phyloP scores from a whole-genome alignment of 441 rosid genomes.

The Adansonia rubrostipa region DNA sequence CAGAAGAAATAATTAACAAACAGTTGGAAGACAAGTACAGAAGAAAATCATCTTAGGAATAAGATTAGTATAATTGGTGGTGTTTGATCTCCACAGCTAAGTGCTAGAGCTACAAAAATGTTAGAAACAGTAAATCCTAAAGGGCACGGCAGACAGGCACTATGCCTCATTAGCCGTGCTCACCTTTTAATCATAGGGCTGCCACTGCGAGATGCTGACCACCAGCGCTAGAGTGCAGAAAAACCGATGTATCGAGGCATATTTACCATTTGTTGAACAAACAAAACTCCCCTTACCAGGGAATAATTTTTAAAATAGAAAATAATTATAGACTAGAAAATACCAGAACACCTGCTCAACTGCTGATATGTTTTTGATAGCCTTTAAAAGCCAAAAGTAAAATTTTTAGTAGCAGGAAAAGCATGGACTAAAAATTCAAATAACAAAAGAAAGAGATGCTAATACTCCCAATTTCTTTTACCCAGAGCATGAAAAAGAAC shows the following conservation, averaged over 20 bases:
- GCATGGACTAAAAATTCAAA: slow-evolving; percentile 43
- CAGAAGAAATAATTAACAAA: slow-evolving; percentile 39
- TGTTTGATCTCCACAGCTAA: slow-evolving; percentile 32
- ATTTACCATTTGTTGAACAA: slow-evolving; percentile 66
- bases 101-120: slow-evolving; percentile 36
- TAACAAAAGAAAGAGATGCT: slow-evolving; percentile 55
- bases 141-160: slow-evolving; percentile 89
- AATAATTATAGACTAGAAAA: slow-evolving; percentile 44
- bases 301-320: slow-evolving; percentile 48
- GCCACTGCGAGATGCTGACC: slow-evolving; percentile 83
- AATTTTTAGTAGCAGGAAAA: slow-evolving; percentile 56
- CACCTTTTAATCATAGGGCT: slow-evolving; percentile 89
- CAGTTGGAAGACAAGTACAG: slow-evolving; percentile 25
- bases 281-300: slow-evolving; percentile 97
- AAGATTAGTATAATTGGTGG: slow-evolving; percentile 11
- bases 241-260: slow-evolving; percentile 70
- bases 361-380: slow-evolving; percentile 70
- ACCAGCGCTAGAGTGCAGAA: slow-evolving; percentile 86
- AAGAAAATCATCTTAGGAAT: slow-evolving; percentile 19
- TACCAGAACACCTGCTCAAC: slow-evolving; percentile 82
- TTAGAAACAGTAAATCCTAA: slow-evolving; percentile 53
- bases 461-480: slow-evolving; percentile 67
- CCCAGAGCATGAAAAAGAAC: slow-evolving; percentile 54
- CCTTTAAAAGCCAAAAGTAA: slow-evolving; percentile 65
- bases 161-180: slow-evolving; percentile 85